Base-by-base conservation (phyloP, 2,329 filamentous ascomycete genomes). In the Diaporthe longicolla region DNA sequence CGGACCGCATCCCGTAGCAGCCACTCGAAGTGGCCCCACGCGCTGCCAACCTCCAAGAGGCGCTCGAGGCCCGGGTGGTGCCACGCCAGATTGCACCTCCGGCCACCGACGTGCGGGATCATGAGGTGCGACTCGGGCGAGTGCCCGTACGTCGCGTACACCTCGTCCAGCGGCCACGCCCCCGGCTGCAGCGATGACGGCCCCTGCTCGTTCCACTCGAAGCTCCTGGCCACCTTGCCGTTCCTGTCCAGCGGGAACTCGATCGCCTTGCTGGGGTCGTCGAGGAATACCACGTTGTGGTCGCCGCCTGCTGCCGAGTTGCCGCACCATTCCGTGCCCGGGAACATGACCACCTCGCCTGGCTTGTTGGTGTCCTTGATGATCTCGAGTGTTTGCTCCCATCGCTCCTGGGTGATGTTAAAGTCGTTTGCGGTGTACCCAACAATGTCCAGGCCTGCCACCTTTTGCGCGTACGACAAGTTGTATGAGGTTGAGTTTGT, bases 351-450 rank as follows among this genome's bases (percentile, higher is more conserved):
- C 57, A 81, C 78, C 21, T 78, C 66, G 4, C 78, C 80, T 1
- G 72, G 70, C 2, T 29, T 29, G 71, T 81, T 82, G 58, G 79
- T 72, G 0, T 59, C 13, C 15, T 73, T 77, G 63, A 81, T 80
- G 19, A 79, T 76, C 0, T 76, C 78, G 3, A 80, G 74, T 11
- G 80, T 82, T 4, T 76, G 48, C 19, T 80, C 76, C 81, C 82
- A 84, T n/a, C 76, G 76, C 13, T 77, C 65, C 57, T 80, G 75
- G 37, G 82, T 83, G 74, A 83, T 79, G 68, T 83, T 81, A 77
- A 83, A 84, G 71, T 83, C 82, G 73, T 84, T 83, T 29, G 82
- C 82, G 0, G 82, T 83, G 74, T 83, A 83, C 2, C 82, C 82
- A 0, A 83, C 78, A 13, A 83, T 75, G 37, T 84, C 82, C 0